Evolutionary conservation across 164 flowering plant species (phyloP), one percentile per base, ranked within the genome.

Genomic region (Dillenia turbinata): DNA sequence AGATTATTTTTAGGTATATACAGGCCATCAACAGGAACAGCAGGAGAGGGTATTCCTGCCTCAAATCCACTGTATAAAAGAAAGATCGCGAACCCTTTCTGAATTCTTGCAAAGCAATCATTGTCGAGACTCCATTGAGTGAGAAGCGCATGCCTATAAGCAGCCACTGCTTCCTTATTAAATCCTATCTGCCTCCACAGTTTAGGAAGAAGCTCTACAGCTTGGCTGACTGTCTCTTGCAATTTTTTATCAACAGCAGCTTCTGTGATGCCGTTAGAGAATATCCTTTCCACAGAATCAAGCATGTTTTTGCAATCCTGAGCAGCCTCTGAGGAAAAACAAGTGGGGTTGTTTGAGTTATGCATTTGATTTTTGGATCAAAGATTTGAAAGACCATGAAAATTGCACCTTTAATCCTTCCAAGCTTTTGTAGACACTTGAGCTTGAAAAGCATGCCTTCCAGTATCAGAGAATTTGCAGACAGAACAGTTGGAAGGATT

Each of bases 181-280:
- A 62, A 66, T 51, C 92, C 94, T 60, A 86, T 92, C 66, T 81
- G 85, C 77, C 81, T 91, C 96, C 92, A 91, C 15, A 94, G 87
- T 79, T 89, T 92, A 12, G 97, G 99, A 68, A 94, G 97, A 49
- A 91, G 96, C 74, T 91, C 96, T n/a, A 88, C 96, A 54, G 97
- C 94, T 57, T 74, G 88, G 73, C 90, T 79, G 58, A 94, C 90
- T 10, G 88, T 88, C 66, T 89, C 97, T 73, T 89, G 99, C 77
- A 94, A 78, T 77, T 79, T 88, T 66, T 49, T 76, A 54, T 91
- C 97, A 43, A 88, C 86, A 69, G 79, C 72, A 33, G 57, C 77
- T 57, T 88, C 92, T 46, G 91, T 81, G 56, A 88, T 83, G 14
- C 97, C 97, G 58, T 75, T 73, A 12, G 74, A 73, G 71, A 92